Base-by-base conservation (phyloP, 2,329 filamentous ascomycete species). In the Aspergillus aculeatus region DNA sequence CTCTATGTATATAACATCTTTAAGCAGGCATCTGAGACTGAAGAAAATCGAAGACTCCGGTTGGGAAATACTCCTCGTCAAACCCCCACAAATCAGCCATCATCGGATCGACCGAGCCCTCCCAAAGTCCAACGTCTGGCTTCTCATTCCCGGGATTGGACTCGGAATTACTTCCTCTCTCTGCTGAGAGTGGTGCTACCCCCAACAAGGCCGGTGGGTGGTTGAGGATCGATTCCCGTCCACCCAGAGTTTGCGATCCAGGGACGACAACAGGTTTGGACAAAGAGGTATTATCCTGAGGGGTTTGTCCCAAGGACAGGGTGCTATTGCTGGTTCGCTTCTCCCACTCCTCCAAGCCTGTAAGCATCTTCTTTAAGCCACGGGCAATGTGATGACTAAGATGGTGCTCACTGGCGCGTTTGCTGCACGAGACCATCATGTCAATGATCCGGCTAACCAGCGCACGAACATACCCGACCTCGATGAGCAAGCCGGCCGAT, bases 51-150 rank as follows among this genome's bases (percentile, higher is more conserved):
- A 77, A 77, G 12, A 77, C 75, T 21, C 75, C 74, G n/a, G 73
- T 77, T 4, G 75, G 75, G 54, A 77, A 77, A 58, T 76, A 76
- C 26, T 77, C 75, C 56, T 77, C 74, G 26, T 77, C 74, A 47
- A 76, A 76, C 12, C 75, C 74, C 75, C 75, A 77, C 23, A 76
- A 60, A 63, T 77, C 74, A 14, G 73, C 69, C 74, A 77, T 76
- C 75, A 76, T 75, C 5, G 74, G 74, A 54, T 77, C 75, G 41
- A 71, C 57, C 24, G 74, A 76, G 31, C 73, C 73, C 51, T 74
- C 74, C 1, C 74, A 76, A 14, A 77, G 66, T 21, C 74, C 74
- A 2, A 67, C 57, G 48, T 72, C 64, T 26, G 66, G 63, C 44
- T 74, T 71, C 19, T 57, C 55, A 10, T 58, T 44, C 6, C 53